A percentile compares a stretch with the other conserved stretches of the same genome.
Evolutionary conservation across 2,329 filamentous ascomycete genomes (phyloP).

Genomic region (Ceratocystis smalleyi): DNA sequence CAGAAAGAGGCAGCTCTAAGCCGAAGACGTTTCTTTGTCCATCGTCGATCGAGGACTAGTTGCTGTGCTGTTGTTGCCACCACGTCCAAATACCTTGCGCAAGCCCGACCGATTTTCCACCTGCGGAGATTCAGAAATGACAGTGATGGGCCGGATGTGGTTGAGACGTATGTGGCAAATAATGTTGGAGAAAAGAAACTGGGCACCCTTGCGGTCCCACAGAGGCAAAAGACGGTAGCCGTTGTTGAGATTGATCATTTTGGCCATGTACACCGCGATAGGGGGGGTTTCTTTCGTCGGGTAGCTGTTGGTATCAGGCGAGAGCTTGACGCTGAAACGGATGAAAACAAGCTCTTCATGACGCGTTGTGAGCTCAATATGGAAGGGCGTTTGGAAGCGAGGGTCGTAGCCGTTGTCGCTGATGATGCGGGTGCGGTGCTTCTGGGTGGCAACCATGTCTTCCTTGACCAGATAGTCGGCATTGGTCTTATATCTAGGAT

Average conservation of each 20-base stretch:
- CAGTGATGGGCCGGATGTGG: conserved; percentile 40
- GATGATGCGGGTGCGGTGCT: conserved; percentile 64
- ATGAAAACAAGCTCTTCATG: conserved; percentile 89
- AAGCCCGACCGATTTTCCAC: conserved; percentile 32
- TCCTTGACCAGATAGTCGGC: conserved; percentile 41
- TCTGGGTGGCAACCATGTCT: conserved; percentile 45
- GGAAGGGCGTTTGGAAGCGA: conserved; percentile 63
- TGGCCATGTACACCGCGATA: conserved; percentile 81
- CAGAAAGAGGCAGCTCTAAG: conserved; percentile 27
- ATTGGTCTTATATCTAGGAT: conserved; percentile 77
- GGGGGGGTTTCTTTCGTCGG: conserved; percentile 41
- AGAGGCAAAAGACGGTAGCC: conserved; percentile 87
- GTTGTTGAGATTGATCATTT: conserved; percentile 74
- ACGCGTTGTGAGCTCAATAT: conserved; percentile 77
- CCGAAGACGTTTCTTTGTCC: conserved; percentile 32
- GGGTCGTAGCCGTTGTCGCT: conserved; percentile 89
- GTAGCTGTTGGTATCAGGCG: conserved; percentile 55
- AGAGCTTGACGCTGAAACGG: conserved; percentile 81
- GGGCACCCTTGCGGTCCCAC: conserved; percentile 75
- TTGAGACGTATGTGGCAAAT: conserved; percentile 73
- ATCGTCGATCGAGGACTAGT: conserved; percentile 38
- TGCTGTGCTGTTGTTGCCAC: conserved; percentile 22
- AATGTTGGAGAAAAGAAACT: conserved; percentile 85
- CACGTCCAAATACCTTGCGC: conserved; percentile 43
- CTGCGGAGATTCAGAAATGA: conserved; percentile 24